Evolutionary conservation across 306 rosid genomes (phyloP), one percentile per base, ranked within the genome.

Genomic region (Cicer judaicum): DNA sequence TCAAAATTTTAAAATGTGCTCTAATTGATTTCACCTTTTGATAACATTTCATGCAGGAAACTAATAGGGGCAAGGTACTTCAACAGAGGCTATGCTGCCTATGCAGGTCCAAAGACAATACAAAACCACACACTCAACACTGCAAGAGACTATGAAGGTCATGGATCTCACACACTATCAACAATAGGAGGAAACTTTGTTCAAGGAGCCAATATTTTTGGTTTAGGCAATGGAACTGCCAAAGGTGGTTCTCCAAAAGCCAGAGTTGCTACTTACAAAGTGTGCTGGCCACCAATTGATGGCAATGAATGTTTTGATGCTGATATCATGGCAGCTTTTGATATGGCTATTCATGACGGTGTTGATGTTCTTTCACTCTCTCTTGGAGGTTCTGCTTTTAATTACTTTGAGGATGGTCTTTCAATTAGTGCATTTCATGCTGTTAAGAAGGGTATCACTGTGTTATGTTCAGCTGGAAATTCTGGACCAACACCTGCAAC

Each of bases 131-230:
- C 74, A 0, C 38, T 50, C 1, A 53, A 77, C 76, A 76, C 78
- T 15, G 82, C 82, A 8, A 55, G 86, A 36, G 93, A 92, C 82
- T 21, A 49, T 8, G 78, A 49, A 0, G 97, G 97, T 5, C 96
- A 92, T 74, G 97, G 93, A 6, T 80, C 96, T 42, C 97, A 92
- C 89, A 90, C 97, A 0, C 83, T 92, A 7, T 92, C 93, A 39
- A 92, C 92, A 2, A 65, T 88, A 1, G 97, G 88, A 3, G 96
- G 97, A 5, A 84, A 64, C 78, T 87, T 84, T 43, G 96, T 89
- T 11, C 36, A 48, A 0, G 86, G 77, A 1, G 91, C 88, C 10
- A 87, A 34, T 52, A 81, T 90, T 1, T 76, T 86, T 15, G 93
- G 96, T 0, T 12, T 62, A 0, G 93, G 90, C 7, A 79, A 82